These are phyloP conservation scores for Botryotinia convoluta DNA, from an alignment of 2,329 filamentous ascomycete species.

Conservation along the genomic window DNA sequence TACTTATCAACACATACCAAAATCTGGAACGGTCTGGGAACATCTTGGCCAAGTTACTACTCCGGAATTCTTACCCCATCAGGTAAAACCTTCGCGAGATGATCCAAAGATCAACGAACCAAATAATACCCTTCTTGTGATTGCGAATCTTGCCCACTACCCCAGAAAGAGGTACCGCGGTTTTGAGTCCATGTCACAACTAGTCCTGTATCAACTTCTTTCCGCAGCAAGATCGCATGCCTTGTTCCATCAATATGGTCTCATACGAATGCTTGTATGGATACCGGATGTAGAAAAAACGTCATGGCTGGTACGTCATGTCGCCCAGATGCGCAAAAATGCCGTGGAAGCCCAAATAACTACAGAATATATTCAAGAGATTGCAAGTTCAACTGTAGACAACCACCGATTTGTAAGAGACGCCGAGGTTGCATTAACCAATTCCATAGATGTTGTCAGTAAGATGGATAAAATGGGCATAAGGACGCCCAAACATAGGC, in stretches of 20 bases:
- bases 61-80: constrained; percentile 52
- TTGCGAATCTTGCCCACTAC: constrained; percentile 61
- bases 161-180: constrained; percentile 49
- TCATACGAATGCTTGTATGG: constrained; percentile 78
- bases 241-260: constrained; percentile 72
- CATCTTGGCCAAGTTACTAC: constrained; percentile 56
- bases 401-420: constrained; percentile 42
- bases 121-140: constrained; percentile 73
- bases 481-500: constrained; percentile 46
- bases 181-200: constrained; percentile 55
- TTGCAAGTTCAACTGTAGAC: constrained; percentile 45
- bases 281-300: constrained; percentile 58
- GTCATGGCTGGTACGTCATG: constrained; percentile 57
- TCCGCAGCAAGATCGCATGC: constrained; percentile 54
- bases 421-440: constrained; percentile 48
- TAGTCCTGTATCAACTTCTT: constrained; percentile 62
- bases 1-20: constrained; percentile 49
- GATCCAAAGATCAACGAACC: constrained; percentile 43
- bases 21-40: constrained; percentile 58
- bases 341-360: constrained; percentile 59
- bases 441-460: constrained; percentile 41
- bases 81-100: constrained; percentile 42
- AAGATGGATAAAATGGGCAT: constrained; percentile 49
- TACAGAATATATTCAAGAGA: constrained; percentile 57
- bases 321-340: constrained; percentile 54